Base-by-base conservation (phyloP, 78 protist genomes). In the Tieghemostelium lacteum region DNA sequence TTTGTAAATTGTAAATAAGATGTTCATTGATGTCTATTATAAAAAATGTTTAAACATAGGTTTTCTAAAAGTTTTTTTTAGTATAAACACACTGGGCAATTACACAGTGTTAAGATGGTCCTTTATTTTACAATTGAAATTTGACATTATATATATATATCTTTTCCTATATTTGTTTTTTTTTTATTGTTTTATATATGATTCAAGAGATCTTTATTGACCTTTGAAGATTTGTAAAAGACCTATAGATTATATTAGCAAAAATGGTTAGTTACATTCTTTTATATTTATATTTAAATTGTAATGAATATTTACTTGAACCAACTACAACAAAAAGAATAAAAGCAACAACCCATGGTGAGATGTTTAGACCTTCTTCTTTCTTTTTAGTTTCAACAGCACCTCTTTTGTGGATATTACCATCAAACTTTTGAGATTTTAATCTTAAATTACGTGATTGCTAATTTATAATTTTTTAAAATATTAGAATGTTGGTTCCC, bases 261-360 rank as follows among this genome's bases (percentile, higher is more conserved):
- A 67, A 49, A 61, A 70, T 8, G 26, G 7, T 10, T 49, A 50
- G 14, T 52, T 33, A 12, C 4, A 26, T 24, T 14, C 69, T 31
- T 20, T 20, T 4, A 29, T 17, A 29, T 3, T 7, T 62, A 29
- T 29, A 62, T 52, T 10, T 16, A 17, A 24, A 39, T 28, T 7
- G 29, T 36, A 7, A 42, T 19, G 0, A 5, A 75, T 37, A 75
- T 72, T 37, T 75, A 75, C 86, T 40, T 78, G 88, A 78, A 78
- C 88, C 88, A 78, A 78, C 66, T 26, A 78, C 88, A 19, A 78
- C 88, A 78, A 66, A 64, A 57, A 78, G 29, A 67, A 78, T 78
- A 63, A 78, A 78, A 34, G 52, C 88, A 24, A 78, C 20, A 39
- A 78, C 75, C 40, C 55, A 66, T 78, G 88, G 88, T 4, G n/a